Evolutionary conservation across 495 filamentous ascomycete genomes (phyloP).

Genomic region (Aspergillus bertholletiae): DNA sequence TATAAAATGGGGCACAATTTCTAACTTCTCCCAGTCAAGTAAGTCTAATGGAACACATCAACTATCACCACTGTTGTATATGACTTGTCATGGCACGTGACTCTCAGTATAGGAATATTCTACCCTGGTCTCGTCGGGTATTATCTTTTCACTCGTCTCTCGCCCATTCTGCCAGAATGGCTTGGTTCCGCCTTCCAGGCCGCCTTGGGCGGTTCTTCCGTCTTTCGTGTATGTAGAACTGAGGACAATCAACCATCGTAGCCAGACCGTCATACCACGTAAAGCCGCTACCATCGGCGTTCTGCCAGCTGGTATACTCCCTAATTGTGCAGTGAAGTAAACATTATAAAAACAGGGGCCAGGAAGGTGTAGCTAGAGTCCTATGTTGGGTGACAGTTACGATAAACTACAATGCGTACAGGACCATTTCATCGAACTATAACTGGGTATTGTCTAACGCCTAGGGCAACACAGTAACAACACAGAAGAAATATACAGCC

Average conservation of each 20-base stretch:
- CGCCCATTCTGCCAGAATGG: not conserved
- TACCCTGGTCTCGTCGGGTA: not conserved
- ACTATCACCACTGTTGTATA: not conserved
- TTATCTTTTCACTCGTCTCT: not conserved
- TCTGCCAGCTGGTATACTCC: too few species aligned
- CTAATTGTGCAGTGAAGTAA: too few species aligned
- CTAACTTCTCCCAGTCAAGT: not conserved
- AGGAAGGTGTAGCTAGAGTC: not conserved
- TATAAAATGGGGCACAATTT: not conserved
- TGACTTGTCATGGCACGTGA: not conserved
- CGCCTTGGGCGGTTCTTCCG: too few species aligned
- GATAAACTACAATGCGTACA: constrained; percentile 1
- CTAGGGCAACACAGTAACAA: constrained; percentile 17
- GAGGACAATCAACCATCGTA: too few species aligned
- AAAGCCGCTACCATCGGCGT: too few species aligned
- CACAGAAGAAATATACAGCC: constrained; percentile 17
- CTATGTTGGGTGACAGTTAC: not conserved
- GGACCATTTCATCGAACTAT: constrained; percentile 11
- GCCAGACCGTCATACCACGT: too few species aligned
- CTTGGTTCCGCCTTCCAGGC: too few species aligned
- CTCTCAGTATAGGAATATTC: not conserved
- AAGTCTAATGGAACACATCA: not conserved
- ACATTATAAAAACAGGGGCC: too few species aligned
- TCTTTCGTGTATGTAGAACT: too few species aligned
- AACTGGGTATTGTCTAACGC: constrained; percentile 30